Base-by-base conservation (phyloP, 2,329 filamentous ascomycete genomes). In the Microascus cirrosus region DNA sequence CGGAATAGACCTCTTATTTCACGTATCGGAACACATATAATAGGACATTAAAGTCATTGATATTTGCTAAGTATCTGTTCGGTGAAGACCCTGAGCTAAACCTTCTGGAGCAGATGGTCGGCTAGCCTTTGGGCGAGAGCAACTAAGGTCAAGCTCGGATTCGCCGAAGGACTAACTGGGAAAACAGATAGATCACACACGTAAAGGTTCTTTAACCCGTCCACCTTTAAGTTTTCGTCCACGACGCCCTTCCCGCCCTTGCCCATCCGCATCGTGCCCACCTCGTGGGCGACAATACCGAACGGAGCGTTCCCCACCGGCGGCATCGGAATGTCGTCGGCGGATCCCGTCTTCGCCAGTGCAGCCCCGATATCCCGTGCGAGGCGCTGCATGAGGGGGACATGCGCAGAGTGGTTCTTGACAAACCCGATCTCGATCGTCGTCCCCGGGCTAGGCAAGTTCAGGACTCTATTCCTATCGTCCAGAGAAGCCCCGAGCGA, bases 201-300 rank as follows among this genome's bases (percentile, higher is more conserved):
- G 24, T 57, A 57, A 12, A 57, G 55, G 15, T 57, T 57, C 32
- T 20, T 36, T 32, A 57, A 3, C 15, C 55, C 55, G 15, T 53
- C 53, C 10, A 57, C 48, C 34, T 57, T 57, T 7, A 57, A 22
- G 28, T 57, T 57, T 12, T 45, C 39, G 28, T 57, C 55, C 5
- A 57, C 55, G 2, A 57, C 55, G 6, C 55, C 55, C 32, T 53
- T 24, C 4, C 55, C 55, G 13, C 39, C 48, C 48, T 52, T 48
- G 28, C 55, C 55, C 36, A 57, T 45, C 3, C 55, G 55, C 55
- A 57, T 57, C 12, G 55, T 57, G n/a, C 55, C 55, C 32, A 57
- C 55, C 36, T 57, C 55, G 48, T 57, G 55, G 4, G 42, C 55
- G 28, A 57, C 55, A 18, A 57, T 18, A 15, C 55, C 55, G 24